Base-by-base conservation (phyloP, 352 stramenopile species). In the Globisporangium cederbergense region DNA sequence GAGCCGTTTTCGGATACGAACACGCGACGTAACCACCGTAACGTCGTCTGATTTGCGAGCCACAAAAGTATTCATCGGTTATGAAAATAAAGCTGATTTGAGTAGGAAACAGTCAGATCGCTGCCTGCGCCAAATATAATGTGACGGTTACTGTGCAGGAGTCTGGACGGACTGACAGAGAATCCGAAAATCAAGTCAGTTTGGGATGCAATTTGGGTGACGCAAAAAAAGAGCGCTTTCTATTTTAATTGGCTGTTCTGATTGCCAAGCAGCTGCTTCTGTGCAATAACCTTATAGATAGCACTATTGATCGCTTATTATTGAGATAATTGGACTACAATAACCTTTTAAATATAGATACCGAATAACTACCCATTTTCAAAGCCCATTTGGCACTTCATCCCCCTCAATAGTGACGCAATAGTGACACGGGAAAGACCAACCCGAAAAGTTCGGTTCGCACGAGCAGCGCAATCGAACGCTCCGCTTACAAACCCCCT, bases 181-280 rank as follows among this genome's bases (percentile, higher is more conserved):
- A 63, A 63, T 63, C 57, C 43, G 43, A 25, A 55, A 63, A 63
- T 54, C 42, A 63, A 63, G 57, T 63, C 57, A 63, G 57, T 62
- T 54, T 54, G 18, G 7, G 2, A 40, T 32, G 11, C 16, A 25
- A 25, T 40, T 28, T 43, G 30, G 51, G 30, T 1, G n/a, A 40
- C 42, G 8, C 32, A 58, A 16, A 58, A 30, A 43, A 40, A 20
- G 50, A 56, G 40, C 50, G 50, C 3, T 55, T 42, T 14, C 10
- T 14, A 10, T 16, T 7, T 28, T 3, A 14, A 5, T 36, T 55
- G 49, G 16, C 49, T 55, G 25, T 10, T 55, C 32, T 28, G 30
- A 14, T 42, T 42, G 10, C 9, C 36, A 42, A 42, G 50, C 50
- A 55, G 25, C 49, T 55, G 49, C 49, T 55, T 55, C 14, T 18